phyloP scores from a whole-genome alignment of 1,139 yeast species.

The Ogataea hybrid region DNA sequence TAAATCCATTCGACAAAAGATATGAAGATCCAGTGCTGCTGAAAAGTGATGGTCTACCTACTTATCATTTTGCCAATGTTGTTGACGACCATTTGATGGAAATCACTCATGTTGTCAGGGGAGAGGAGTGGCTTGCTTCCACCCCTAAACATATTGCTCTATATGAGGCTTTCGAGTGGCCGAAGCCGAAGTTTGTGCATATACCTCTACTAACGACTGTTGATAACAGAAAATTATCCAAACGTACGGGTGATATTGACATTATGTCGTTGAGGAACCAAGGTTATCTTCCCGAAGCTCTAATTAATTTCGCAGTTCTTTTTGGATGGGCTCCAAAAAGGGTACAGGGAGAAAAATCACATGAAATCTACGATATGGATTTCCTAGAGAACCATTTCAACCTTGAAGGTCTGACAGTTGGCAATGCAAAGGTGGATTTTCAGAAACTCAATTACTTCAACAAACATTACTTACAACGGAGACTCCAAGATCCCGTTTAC shows the following conservation, averaged over 20 bases:
- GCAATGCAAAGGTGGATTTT: conserved; percentile 88
- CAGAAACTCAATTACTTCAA: conserved; percentile 74
- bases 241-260: conserved; percentile 81
- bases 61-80: conserved; percentile 95
- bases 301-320: conserved; percentile 81
- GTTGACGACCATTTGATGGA: conserved; percentile 92
- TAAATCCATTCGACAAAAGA: conserved; percentile 64
- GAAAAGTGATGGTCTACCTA: conserved; percentile 91
- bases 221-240: conserved; percentile 78
- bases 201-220: conserved; percentile 80
- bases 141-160: conserved; percentile 93
- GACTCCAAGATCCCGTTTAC: conserved; percentile 36
- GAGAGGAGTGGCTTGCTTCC: conserved; percentile 97
- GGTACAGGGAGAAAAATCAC: conserved; percentile 47
- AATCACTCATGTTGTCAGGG: conserved; percentile 91
- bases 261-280: conserved; percentile 54
- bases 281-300: conserved; percentile 82
- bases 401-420: conserved; percentile 75
- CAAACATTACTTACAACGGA: conserved; percentile 53
- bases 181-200: conserved; percentile 78
- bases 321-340: conserved; percentile 94
- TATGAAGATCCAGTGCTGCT: conserved; percentile 87
- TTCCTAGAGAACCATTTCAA: conserved; percentile 49
- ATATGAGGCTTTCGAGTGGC: conserved; percentile 86
- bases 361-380: conserved; percentile 59